A percentile compares a stretch with the other conserved stretches of the same genome.
Evolutionary conservation across 495 filamentous ascomycete species (phyloP).

Genomic region (Thermochaetoides thermophila): DNA sequence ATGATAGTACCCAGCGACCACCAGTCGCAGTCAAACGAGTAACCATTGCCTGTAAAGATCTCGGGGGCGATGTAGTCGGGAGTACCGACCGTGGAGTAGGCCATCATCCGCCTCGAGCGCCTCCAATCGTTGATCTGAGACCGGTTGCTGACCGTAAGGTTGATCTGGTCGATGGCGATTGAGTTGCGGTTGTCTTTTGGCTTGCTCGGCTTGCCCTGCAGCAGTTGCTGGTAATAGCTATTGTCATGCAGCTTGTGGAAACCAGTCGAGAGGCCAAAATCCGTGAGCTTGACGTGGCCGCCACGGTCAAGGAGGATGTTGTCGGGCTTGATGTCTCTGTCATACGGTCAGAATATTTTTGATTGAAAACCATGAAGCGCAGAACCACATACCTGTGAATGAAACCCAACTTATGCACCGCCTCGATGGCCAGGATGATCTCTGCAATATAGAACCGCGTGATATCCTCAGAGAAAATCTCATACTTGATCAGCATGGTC

Average conservation of each 20-base stretch:
- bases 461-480: constrained; percentile 97
- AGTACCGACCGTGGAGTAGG: constrained; percentile 95
- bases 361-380: not conserved
- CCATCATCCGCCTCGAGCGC: constrained; percentile 85
- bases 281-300: constrained; percentile 95
- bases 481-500: constrained; percentile 99
- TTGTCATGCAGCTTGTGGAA: constrained; percentile 97
- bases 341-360: constrained; percentile 2
- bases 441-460: constrained; percentile 99
- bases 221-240: constrained; percentile 93
- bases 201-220: constrained; percentile 64
- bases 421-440: constrained; percentile 92
- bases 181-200: constrained; percentile 65
- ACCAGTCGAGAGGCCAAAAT: constrained; percentile 95
- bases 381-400: constrained; percentile 65
- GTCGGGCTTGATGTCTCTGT: constrained; percentile 96
- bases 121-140: constrained; percentile 96
- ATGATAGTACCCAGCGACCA: constrained; percentile 98
- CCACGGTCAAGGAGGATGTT: constrained; percentile 93
- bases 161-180: constrained; percentile 92
- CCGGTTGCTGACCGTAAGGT: constrained; percentile 93
- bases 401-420: constrained; percentile 94
- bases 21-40: constrained; percentile 95
- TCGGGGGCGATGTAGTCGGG: constrained; percentile 98
- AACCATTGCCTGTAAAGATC: constrained; percentile 92